Conservation (phyloP, 805 yeast species). For the Candida ascalaphidarum region DNA sequence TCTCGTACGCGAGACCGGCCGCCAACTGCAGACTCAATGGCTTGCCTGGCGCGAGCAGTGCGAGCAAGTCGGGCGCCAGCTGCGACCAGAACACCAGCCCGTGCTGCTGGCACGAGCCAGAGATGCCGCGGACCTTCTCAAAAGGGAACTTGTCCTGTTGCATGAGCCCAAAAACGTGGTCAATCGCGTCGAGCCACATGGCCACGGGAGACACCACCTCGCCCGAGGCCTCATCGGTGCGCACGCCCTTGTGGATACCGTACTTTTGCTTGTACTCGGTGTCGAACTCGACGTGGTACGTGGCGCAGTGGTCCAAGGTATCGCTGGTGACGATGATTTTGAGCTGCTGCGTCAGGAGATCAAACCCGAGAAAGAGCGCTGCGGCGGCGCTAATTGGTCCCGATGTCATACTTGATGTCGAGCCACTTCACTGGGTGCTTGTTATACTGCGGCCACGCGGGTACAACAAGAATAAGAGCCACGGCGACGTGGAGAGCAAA, state of each 20-base stretch:
- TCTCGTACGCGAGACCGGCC: constrained; percentile 49
- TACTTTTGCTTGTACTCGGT: constrained; percentile 47
- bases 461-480: constrained; percentile 30
- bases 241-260: constrained; percentile 68
- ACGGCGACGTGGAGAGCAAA: constrained; percentile 28
- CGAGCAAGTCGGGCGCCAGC: constrained; percentile 34
- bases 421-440: constrained; percentile 43
- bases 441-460: constrained; percentile 53
- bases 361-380: constrained; percentile 56
- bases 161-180: constrained; percentile 50
- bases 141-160: constrained; percentile 47
- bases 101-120: constrained; percentile 90
- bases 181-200: constrained; percentile 88
- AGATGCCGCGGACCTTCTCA: constrained; percentile 49
- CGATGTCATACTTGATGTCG: constrained; percentile 15
- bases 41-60: constrained; percentile 18
- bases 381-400: neutral
- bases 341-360: constrained; percentile 83
- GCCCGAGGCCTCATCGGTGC: constrained; percentile 41
- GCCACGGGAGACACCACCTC: constrained; percentile 72
- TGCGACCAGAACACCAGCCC: constrained; percentile 80
- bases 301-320: constrained; percentile 41
- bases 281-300: constrained; percentile 69
- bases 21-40: constrained; percentile 40
- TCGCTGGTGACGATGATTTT: constrained; percentile 62